Evolutionary conservation across 345 rosid genomes (phyloP).

Genomic region (Salix koriyanagi): DNA sequence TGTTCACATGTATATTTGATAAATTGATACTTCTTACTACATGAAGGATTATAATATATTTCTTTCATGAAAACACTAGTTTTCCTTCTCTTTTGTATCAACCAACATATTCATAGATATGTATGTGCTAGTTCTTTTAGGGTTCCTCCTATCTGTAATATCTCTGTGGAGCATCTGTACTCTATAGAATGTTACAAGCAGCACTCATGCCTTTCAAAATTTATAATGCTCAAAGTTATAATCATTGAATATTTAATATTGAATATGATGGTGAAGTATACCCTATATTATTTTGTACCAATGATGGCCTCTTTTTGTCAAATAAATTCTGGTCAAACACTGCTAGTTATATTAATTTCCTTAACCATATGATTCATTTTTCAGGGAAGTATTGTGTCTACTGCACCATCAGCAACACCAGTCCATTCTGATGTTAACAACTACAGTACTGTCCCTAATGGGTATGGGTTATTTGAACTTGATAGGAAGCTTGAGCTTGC

Average conservation of each 20-base stretch:
- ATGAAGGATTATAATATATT: background rate
- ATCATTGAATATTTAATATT: background rate
- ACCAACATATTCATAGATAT: background rate
- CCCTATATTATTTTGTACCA: background rate
- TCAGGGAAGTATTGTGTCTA: conserved; percentile 41
- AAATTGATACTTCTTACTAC: background rate
- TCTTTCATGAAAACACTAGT: background rate
- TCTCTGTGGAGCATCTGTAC: background rate
- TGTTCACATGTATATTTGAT: background rate
- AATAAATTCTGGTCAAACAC: background rate
- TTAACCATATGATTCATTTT: background rate
- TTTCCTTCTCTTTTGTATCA: background rate
- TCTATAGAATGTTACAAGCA: background rate
- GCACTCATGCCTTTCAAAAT: background rate
- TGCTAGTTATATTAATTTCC: background rate
- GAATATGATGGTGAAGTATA: background rate
- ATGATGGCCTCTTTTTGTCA: background rate
- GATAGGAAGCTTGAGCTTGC: conserved; percentile 27
- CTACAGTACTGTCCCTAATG: conserved; percentile 19
- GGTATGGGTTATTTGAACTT: conserved; percentile 32
- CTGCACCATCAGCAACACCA: conserved; percentile 16
- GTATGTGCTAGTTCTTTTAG: background rate
- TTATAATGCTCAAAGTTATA: background rate
- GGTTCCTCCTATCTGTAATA: background rate
- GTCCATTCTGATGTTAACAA: conserved; percentile 28